Evolutionary conservation across 805 yeast species (phyloP), one percentile per base, ranked within the genome.

Genomic region (Sugiyamaella americana): DNA sequence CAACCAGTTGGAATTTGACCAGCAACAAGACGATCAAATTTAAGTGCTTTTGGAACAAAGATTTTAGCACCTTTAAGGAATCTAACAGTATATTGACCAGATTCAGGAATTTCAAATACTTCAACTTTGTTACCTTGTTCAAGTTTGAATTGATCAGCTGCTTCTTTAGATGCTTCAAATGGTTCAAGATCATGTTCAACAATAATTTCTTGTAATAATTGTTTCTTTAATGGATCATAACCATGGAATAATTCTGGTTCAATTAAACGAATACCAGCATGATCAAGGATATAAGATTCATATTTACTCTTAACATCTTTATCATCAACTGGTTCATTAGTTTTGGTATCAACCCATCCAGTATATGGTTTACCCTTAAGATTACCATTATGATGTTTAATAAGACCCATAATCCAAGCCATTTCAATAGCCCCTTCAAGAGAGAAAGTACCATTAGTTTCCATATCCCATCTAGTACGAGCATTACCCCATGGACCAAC

Each of bases 381-480:
- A 65, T 75, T 75, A 72, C 96, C 98, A 58, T 87, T 86, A 73
- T 86, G 93, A 73, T 93, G 93, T 71, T 87, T 87, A 72, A 93
- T 89, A 64, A 85, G 78, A 57, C 97, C 97, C 98, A 93, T 93
- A 59, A 93, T 89, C 97, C 98, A 93, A 42, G 99, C 98, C 95
- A 93, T 89, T 73, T 93, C 98, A 64, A 93, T 84, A 63, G 96
- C 84, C 63, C 98, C 98, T 71, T 93, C 98, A 59, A 93, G 73
- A 6, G 97, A 89, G 71, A 93, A 93, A 64, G 85, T 87, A 61
- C 98, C 98, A 51, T 67, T 57, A 40, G 97, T 87, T 73, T 93
- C 98, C 95, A 93, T 93, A 71, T 93, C 98, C 98, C 98, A 93
- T 76, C 98, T 81, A 48, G 98, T 93, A 78, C 98, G 85, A 34